Base-by-base conservation (phyloP, 179 eudicot species). In the Gypsophila paniculata region DNA sequence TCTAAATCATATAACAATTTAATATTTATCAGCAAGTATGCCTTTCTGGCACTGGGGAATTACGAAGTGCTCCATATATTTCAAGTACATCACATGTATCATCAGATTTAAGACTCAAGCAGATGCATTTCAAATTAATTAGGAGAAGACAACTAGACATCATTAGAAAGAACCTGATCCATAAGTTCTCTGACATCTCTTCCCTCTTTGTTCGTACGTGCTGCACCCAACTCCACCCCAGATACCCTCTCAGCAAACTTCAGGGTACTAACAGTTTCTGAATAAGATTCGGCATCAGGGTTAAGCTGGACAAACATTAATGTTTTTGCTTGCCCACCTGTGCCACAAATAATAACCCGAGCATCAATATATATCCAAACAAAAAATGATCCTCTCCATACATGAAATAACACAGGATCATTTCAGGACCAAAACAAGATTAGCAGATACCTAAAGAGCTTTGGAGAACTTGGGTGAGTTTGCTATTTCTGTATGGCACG, bases 191-290 rank as follows among this genome's bases (percentile, higher is more conserved):
- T 86, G n/a, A 91, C 82, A 78, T 93, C 94, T 79, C 84, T 86
- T 73, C 97, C 96, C 83, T 90, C 97, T 83, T 88, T 91, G 80
- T 90, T 88, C 82, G 88, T 88, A 25, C 88, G 85, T 44, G 96
- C 99, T 25, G 97, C 99, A 59, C 99, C 99, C 83, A 94, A 83
- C 85, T 94, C 97, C 36, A 94, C 97, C 59, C 99, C 99, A 52
- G 99, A 94, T 48, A 91, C 99, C 81, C 99, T 88, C 86, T 94
- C 96, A 58, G 99, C 97, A 85, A 94, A 94, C 76, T 94, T 94
- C 66, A 91, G 81, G 48, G 99, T 91, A 71, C 99, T 94, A 59
- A 90, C 65, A 59, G 90, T 94, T 83, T 94, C 99, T 25, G 91
- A 87, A 77, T 82, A 87, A 39, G 99, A 94, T 65, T 91, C 97